A percentile compares a stretch with the other conserved stretches of the same genome.
Evolutionary conservation across 2,329 filamentous ascomycete genomes (phyloP).

Genomic region (Phyllosticta citrichinensis): DNA sequence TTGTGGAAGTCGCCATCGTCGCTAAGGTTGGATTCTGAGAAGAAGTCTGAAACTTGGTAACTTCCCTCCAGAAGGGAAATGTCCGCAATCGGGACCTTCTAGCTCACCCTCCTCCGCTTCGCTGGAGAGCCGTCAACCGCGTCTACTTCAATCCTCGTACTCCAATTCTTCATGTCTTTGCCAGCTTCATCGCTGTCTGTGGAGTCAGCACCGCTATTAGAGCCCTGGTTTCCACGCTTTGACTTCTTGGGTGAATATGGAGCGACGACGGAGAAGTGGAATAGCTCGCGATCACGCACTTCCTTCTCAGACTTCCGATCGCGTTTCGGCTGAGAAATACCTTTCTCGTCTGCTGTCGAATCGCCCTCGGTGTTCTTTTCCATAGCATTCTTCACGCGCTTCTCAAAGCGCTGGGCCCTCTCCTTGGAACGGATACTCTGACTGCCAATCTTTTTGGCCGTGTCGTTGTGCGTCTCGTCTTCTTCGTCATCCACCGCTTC

Average conservation of each 20-base stretch:
- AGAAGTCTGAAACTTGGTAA: background rate
- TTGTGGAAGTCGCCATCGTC: no score
- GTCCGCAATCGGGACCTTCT: background rate
- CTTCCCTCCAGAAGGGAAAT: background rate
- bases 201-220: background rate
- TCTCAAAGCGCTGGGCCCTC: conserved; percentile 8
- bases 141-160: conserved; percentile 12
- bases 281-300: background rate
- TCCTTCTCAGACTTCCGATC: background rate
- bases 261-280: conserved; percentile 7
- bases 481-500: conserved; percentile 48
- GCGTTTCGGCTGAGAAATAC: background rate
- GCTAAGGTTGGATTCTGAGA: no score
- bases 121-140: background rate
- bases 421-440: conserved; percentile 7
- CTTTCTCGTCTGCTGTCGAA: background rate
- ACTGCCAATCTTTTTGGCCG: background rate
- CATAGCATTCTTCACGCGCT: conserved; percentile 12
- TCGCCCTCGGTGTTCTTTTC: conserved; percentile 5
- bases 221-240: background rate
- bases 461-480: conserved; percentile 13
- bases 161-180: conserved; percentile 25
- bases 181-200: background rate
- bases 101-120: background rate
- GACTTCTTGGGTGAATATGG: background rate